Evolutionary conservation across 192 early-diverging fungal species (phyloP).

Genomic region (Coemansia sp.): DNA sequence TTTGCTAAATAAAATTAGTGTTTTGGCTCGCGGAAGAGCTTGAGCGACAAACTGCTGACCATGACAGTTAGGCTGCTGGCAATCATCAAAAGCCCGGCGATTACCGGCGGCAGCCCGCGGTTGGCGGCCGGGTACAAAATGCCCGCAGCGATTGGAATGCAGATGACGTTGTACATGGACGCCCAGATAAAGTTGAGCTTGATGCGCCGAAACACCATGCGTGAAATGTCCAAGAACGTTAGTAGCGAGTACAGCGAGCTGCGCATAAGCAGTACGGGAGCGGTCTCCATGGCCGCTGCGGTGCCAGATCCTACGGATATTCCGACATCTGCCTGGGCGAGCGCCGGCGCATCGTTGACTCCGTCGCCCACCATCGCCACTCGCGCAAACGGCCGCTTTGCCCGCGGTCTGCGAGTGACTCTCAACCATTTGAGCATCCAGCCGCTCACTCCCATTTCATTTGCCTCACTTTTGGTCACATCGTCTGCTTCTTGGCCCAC

Average conservation of each 20-base stretch:
- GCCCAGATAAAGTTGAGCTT: constrained; percentile 89
- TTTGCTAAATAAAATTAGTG: constrained; percentile 5
- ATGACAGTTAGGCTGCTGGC: constrained; percentile 83
- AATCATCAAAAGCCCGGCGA: constrained; percentile 92
- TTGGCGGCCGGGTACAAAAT: constrained; percentile 67
- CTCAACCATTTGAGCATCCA: neutral
- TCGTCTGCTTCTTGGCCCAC: neutral
- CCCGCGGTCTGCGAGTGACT: neutral
- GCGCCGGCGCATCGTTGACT: constrained; percentile 91
- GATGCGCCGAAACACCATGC: constrained; percentile 74
- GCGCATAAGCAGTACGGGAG: constrained; percentile 78
- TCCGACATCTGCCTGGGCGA: constrained; percentile 87
- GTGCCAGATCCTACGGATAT: constrained; percentile 89
- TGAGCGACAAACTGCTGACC: constrained; percentile 71
- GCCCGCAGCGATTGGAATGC: constrained; percentile 90
- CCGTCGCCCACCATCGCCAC: constrained; percentile 96
- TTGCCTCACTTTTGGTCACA: neutral
- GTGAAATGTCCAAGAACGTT: constrained; percentile 75
- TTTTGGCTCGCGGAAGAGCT: constrained; percentile 55
- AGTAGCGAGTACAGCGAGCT: constrained; percentile 75
- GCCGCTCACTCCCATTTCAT: neutral
- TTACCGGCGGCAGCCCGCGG: constrained; percentile 65
- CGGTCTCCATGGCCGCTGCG: constrained; percentile 87
- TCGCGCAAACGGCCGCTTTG: constrained; percentile 38
- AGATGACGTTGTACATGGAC: constrained; percentile 80